Evolutionary conservation across 1,284 basidiomycete genomes (phyloP).

Genomic region (Microbotryum violaceum): DNA sequence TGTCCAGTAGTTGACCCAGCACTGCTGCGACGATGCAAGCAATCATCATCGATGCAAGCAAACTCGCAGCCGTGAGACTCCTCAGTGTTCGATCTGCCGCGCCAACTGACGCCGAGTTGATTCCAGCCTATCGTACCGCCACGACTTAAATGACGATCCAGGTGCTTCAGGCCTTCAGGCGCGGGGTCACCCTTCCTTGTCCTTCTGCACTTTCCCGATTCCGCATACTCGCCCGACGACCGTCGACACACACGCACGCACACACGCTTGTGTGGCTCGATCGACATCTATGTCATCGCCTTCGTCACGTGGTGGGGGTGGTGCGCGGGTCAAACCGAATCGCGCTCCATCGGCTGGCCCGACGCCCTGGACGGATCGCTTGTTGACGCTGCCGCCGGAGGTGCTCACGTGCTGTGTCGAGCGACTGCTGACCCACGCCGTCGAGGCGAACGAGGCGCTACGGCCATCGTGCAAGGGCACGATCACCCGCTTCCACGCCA

Average conservation of each 20-base stretch:
- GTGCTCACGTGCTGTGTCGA: slow-evolving; percentile 13
- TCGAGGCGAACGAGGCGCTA: slow-evolving; percentile 14
- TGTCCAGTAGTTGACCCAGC: no score
- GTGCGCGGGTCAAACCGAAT: no score
- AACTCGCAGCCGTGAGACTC: no score
- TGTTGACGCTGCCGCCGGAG: slow-evolving; percentile 14
- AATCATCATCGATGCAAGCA: no score
- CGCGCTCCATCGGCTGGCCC: not conserved
- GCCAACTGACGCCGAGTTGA: no score
- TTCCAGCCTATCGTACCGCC: no score
- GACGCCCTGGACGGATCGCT: slow-evolving; percentile 3
- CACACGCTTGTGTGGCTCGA: not conserved
- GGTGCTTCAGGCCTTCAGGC: no score
- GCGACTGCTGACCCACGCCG: not conserved
- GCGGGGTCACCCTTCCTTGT: no score
- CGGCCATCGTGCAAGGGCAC: slow-evolving; percentile 4
- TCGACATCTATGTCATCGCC: not conserved
- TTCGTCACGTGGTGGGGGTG: not conserved
- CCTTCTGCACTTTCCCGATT: no score
- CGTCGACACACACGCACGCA: not conserved
- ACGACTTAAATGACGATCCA: no score
- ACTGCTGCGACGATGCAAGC: no score
- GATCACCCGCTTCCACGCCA: slow-evolving; percentile 28
- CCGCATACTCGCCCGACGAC: not conserved
- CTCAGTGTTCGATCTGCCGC: no score